Evolutionary conservation across 495 filamentous ascomycete genomes (phyloP).

Genomic region (Delitschia confertaspora): DNA sequence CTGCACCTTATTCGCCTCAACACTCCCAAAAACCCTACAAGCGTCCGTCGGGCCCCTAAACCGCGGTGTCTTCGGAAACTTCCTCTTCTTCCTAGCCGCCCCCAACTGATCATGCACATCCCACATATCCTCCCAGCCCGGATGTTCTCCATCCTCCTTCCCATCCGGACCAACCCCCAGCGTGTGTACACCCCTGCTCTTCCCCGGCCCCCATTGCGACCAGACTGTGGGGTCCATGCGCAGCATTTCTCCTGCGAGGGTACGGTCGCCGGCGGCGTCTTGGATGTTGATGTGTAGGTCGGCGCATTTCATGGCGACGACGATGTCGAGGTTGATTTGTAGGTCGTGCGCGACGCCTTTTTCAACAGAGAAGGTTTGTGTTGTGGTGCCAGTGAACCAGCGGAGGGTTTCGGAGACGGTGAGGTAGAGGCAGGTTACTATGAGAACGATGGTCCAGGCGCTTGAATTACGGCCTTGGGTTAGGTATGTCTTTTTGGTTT

Average conservation of each 20-base stretch:
- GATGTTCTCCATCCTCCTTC: too few species aligned
- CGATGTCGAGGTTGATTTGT: constrained; percentile 92
- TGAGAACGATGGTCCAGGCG: constrained; percentile 82
- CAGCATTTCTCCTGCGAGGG: constrained; percentile 70
- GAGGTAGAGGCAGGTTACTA: constrained; percentile 61
- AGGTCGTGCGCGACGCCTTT: constrained; percentile 79
- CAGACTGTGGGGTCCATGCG: constrained; percentile 69
- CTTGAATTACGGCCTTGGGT: constrained; percentile 73
- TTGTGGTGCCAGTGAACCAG: constrained; percentile 76
- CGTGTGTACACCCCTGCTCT: constrained; percentile 59
- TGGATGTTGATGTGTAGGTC: constrained; percentile 94
- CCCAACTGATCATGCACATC: constrained; percentile 66
- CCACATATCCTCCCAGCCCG: constrained; percentile 48
- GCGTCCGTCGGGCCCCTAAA: constrained; percentile 50
- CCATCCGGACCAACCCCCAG: constrained; percentile 44
- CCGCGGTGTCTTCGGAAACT: constrained; percentile 61
- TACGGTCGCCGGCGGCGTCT: constrained; percentile 85
- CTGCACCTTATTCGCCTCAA: constrained; percentile 92
- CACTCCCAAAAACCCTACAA: constrained; percentile 80
- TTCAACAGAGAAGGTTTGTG: constrained; percentile 87
- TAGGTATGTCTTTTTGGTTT: constrained; percentile 90
- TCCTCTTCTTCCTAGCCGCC: constrained; percentile 53
- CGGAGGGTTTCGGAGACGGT: constrained; percentile 64
- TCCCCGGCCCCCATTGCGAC: constrained; percentile 66
- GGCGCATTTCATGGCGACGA: constrained; percentile 81